Base-by-base conservation (phyloP, 1,139 yeast species). In the Entelexis sorbosivorans region DNA sequence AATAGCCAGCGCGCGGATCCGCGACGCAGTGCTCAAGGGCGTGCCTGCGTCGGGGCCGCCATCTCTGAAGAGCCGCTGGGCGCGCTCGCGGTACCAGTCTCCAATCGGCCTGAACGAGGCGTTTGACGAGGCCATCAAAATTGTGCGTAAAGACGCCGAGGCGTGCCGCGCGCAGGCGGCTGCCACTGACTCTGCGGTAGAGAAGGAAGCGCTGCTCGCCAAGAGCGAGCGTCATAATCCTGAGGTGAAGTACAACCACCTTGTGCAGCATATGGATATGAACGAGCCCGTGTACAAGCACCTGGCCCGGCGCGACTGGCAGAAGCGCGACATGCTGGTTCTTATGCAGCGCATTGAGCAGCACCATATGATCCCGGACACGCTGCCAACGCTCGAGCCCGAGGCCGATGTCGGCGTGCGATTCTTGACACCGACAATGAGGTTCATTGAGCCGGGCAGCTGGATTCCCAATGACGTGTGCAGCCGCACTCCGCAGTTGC, bases 311-410 rank as follows among this genome's bases (percentile, higher is more conserved):
- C 69, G 81, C 56, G 76, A 82, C 59, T 91, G 97, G 96, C 75
- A 77, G 64, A 66, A 72, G 10, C 73, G 81, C 58, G 82, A 77
- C 47, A 75, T 78, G 66, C 80, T 83, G 79, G 64, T 84, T 51
- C 71, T 80, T 51, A 83, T 86, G 86, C 97, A 91, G 70, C 79
- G 97, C 70, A 69, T 93, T 54, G 98, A 91, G 69, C 81, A 85
- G 54, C 70, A 88, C 59, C 77, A 77, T 49, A 87, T 87, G 48
- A 84, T 93, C 57, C 98, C 98, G 29, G 98, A 91, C 65, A 88
- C 97, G 2, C 66, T 91, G 64, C 93, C 97, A 24, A 87, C 97
- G 0, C 69, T 91, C 53, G 80, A 76, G n/a, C 97, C 98, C 19
- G 70, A 74, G 57, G 93, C 79, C 16, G 86, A 84, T 49, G 87